A percentile compares a stretch with the other conserved stretches of the same genome.
Evolutionary conservation across 2,329 filamentous ascomycete species (phyloP).

Genomic region (Aspergillus puulaauensis): DNA sequence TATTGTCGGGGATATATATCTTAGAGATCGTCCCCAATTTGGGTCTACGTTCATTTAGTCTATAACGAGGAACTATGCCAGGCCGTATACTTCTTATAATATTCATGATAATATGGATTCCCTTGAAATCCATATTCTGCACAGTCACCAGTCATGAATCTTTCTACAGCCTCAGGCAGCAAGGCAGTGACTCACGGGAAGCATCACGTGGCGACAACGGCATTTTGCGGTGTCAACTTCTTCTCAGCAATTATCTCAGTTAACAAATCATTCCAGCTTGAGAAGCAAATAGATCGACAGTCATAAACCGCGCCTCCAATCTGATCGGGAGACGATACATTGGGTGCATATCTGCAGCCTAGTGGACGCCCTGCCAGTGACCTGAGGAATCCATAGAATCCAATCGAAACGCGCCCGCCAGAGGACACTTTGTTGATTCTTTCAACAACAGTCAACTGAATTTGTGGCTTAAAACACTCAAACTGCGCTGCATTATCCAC

Average conservation of each 20-base stretch:
- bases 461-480: neutral
- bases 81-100: too few species aligned
- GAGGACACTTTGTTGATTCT: neutral
- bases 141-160: too few species aligned
- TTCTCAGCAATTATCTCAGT: neutral
- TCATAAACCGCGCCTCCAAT: neutral
- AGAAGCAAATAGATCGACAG: neutral
- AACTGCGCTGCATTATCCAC: neutral
- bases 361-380: constrained; percentile 27
- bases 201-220: neutral
- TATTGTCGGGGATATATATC: too few species aligned
- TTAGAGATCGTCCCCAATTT: too few species aligned
- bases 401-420: constrained; percentile 25
- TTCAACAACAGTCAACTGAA: neutral
- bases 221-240: neutral
- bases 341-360: constrained; percentile 9
- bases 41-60: too few species aligned
- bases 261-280: neutral
- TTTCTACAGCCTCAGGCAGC: neutral
- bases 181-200: neutral
- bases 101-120: too few species aligned
- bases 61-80: too few species aligned
- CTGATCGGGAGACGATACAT: neutral
- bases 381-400: constrained; percentile 28
- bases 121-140: too few species aligned